Evolutionary conservation across 208 protist genomes (phyloP).

Genomic region (Phytomonas serpens): DNA sequence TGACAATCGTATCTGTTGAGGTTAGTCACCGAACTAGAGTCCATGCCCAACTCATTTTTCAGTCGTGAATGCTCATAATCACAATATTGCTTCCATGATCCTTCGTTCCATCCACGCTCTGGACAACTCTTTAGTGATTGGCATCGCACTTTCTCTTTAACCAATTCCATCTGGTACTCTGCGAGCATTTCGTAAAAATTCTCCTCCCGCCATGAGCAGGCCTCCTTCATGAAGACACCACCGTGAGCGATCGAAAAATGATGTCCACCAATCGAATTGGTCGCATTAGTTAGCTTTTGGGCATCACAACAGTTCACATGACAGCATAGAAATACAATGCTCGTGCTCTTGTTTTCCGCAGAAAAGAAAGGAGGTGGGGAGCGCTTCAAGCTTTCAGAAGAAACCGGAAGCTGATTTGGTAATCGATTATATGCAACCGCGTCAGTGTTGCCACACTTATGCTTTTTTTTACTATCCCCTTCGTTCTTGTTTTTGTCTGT

Average conservation of each 20-base stretch:
- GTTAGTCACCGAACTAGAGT: neutral
- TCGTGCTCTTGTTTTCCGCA: neutral
- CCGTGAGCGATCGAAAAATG: constrained; percentile 60
- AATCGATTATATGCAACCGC: neutral
- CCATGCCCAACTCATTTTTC: neutral
- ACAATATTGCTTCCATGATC: neutral
- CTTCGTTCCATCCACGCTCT: neutral
- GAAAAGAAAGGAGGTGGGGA: neutral
- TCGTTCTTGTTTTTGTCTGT: neutral
- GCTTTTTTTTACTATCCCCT: neutral
- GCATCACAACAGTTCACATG: neutral
- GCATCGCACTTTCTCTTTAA: constrained; percentile 25
- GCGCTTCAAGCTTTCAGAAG: neutral
- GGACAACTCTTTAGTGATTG: neutral
- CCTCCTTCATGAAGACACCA: constrained; percentile 70
- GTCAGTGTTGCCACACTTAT: neutral
- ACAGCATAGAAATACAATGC: neutral
- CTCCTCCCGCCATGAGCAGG: constrained; percentile 60
- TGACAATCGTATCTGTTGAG: neutral
- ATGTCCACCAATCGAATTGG: constrained; percentile 58
- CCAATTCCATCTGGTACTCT: constrained; percentile 43
- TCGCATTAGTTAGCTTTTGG: neutral
- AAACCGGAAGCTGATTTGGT: neutral
- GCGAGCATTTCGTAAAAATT: constrained; percentile 66
- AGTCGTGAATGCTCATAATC: neutral